A percentile compares a stretch with the other conserved stretches of the same genome.
These are phyloP conservation scores for Elaeis guineensis DNA, from an alignment of 176 grass and related monocot species.

Conservation along the genomic window DNA sequence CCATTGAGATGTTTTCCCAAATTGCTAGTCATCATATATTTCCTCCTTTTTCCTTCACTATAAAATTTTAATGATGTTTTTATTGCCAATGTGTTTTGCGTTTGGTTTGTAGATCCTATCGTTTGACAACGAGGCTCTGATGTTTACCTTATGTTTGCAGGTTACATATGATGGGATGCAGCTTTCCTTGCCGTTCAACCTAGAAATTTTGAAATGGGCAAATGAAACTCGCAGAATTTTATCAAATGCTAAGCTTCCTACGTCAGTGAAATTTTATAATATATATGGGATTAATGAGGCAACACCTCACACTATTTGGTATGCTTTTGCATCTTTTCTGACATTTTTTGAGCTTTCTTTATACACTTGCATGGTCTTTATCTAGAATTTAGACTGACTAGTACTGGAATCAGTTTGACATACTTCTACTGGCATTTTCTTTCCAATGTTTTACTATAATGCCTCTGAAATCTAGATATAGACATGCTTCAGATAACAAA, in stretches of 20 bases:
- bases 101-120: too few relatives aligned
- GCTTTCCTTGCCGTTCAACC: slow-evolving; percentile 62
- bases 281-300: slow-evolving; percentile 74
- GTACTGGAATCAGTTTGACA: too few relatives aligned
- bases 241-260: slow-evolving; percentile 65
- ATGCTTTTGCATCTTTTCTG: slow-evolving; percentile 8
- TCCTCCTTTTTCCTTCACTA: too few relatives aligned
- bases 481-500: too few relatives aligned
- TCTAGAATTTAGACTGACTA: not conserved
- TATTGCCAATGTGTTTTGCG: too few relatives aligned
- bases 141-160: slow-evolving; percentile 29
- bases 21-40: too few relatives aligned
- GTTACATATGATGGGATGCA: slow-evolving; percentile 53
- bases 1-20: too few relatives aligned
- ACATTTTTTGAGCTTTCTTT: not conserved
- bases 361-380: not conserved
- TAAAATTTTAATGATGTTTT: too few relatives aligned
- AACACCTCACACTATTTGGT: slow-evolving; percentile 87
- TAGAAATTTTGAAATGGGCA: slow-evolving; percentile 82
- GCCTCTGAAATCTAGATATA: too few relatives aligned
- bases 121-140: too few relatives aligned
- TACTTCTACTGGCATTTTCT: too few relatives aligned
- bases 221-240: slow-evolving; percentile 78
- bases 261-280: slow-evolving; percentile 91
- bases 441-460: too few relatives aligned